Evolutionary conservation across 495 filamentous ascomycete species (phyloP).

Genomic region (Tetracladium setigerum): DNA sequence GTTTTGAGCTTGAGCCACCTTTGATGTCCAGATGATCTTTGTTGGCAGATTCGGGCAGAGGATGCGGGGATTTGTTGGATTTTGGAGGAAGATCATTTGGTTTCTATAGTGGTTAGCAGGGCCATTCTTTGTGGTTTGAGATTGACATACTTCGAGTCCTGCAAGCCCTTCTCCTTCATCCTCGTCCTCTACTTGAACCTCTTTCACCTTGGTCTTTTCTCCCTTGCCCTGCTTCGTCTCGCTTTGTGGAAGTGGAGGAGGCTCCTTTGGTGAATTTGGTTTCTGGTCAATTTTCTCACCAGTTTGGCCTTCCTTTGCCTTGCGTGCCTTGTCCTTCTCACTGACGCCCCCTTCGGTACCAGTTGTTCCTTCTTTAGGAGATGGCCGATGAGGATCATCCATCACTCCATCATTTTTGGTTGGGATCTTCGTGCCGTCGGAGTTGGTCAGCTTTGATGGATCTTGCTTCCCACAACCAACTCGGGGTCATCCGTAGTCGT

Average conservation of each 20-base stretch:
- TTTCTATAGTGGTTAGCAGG: conserved; percentile 49
- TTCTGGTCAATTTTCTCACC: conserved; percentile 60
- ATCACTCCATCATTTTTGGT: conserved; percentile 82
- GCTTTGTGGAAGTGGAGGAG: conserved; percentile 70
- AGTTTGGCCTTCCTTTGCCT: conserved; percentile 48
- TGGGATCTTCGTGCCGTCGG: conserved; percentile 65
- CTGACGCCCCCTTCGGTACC: conserved; percentile 83
- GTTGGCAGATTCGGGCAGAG: conserved; percentile 57
- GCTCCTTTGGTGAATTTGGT: conserved; percentile 77
- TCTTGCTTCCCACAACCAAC: conserved; percentile 33
- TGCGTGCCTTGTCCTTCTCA: conserved; percentile 68
- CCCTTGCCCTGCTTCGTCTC: conserved; percentile 54
- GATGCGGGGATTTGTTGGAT: conserved; percentile 69
- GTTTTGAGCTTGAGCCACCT: conserved; percentile 19
- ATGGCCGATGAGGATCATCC: conserved; percentile 68
- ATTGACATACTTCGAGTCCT: conserved; percentile 58
- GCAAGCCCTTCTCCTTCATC: conserved; percentile 33
- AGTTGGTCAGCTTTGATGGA: conserved; percentile 33
- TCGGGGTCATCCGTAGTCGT: conserved; percentile 22
- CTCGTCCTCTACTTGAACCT: conserved; percentile 27
- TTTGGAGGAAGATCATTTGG: conserved; percentile 73
- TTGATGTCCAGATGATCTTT: conserved; percentile 60
- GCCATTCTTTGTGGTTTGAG: background rate
- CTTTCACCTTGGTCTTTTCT: conserved; percentile 27
- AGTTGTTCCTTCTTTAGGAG: conserved; percentile 75